phyloP scores from a whole-genome alignment of 1,284 basidiomycete species.

The Cronartium quercuum region DNA sequence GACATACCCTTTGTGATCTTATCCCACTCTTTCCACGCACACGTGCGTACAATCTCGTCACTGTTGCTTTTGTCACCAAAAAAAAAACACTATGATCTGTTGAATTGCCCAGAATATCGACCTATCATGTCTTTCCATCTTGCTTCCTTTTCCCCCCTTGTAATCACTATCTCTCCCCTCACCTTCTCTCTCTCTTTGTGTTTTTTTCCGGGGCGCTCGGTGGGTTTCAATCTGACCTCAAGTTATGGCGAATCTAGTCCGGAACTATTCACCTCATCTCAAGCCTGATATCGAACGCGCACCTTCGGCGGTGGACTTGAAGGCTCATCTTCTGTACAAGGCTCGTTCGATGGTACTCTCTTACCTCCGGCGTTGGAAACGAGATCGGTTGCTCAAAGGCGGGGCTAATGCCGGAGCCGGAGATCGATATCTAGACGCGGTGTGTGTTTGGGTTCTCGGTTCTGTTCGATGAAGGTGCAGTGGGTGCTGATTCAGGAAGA shows the following conservation, averaged over 20 bases:
- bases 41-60: neutral
- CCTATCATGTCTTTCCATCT: neutral
- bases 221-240: conserved; percentile 53
- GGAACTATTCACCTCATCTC: conserved; percentile 78
- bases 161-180: conserved; percentile 36
- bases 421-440: conserved; percentile 50
- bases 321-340: conserved; percentile 57
- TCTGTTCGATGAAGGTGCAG: conserved; percentile 33
- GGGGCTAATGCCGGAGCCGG: conserved; percentile 43
- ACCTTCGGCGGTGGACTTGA: conserved; percentile 62
- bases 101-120: neutral
- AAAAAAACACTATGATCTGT: too few species aligned
- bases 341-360: conserved; percentile 63
- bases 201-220: conserved; percentile 42
- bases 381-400: conserved; percentile 43
- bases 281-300: conserved; percentile 63
- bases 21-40: too few species aligned
- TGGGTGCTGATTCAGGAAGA: conserved; percentile 11
- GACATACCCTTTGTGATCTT: too few species aligned
- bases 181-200: conserved; percentile 36
- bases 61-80: too few species aligned
- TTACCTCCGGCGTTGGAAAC: conserved; percentile 58
- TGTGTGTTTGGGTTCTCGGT: conserved; percentile 32
- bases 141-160: neutral
- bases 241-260: conserved; percentile 80